These are phyloP conservation scores for Penicillium expansum DNA, from an alignment of 2,329 filamentous ascomycete species.

Conservation along the genomic window DNA sequence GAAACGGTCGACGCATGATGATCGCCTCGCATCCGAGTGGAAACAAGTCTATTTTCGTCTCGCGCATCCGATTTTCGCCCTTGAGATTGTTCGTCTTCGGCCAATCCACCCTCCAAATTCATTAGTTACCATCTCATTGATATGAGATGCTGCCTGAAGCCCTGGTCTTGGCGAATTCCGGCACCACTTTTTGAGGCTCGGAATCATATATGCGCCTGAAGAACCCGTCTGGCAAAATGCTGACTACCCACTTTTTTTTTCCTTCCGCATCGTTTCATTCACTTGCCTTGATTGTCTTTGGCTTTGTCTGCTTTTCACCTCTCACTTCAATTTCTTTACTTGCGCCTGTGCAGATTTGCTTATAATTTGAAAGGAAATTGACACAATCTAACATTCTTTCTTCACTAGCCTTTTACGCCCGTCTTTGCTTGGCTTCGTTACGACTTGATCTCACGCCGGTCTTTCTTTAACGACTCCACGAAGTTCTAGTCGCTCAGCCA, in stretches of 20 bases:
- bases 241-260: slow-evolving; percentile 6
- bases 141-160: slow-evolving; percentile 4
- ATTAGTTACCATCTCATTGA: not conserved
- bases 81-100: not conserved
- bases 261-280: not conserved
- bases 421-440: slow-evolving; percentile 26
- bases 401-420: slow-evolving; percentile 27
- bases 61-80: slow-evolving; percentile 5
- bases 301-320: not conserved
- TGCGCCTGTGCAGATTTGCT: slow-evolving; percentile 12
- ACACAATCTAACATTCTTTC: slow-evolving; percentile 13
- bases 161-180: slow-evolving; percentile 14
- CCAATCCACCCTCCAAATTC: not conserved
- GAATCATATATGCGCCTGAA: slow-evolving; percentile 2
- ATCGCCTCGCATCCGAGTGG: slow-evolving; percentile 2
- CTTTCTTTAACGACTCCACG: slow-evolving; percentile 44
- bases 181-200: slow-evolving; percentile 10
- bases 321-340: slow-evolving; percentile 11
- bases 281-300: not conserved
- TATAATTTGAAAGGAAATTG: not conserved
- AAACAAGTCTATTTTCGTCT: slow-evolving; percentile 3
- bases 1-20: slow-evolving; percentile 22
- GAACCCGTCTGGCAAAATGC: not conserved
- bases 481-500: slow-evolving; percentile 37
- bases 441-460: slow-evolving; percentile 36